phyloP scores from a whole-genome alignment of 768 basidiomycete genomes.

The Leucocoprinus leucothites region DNA sequence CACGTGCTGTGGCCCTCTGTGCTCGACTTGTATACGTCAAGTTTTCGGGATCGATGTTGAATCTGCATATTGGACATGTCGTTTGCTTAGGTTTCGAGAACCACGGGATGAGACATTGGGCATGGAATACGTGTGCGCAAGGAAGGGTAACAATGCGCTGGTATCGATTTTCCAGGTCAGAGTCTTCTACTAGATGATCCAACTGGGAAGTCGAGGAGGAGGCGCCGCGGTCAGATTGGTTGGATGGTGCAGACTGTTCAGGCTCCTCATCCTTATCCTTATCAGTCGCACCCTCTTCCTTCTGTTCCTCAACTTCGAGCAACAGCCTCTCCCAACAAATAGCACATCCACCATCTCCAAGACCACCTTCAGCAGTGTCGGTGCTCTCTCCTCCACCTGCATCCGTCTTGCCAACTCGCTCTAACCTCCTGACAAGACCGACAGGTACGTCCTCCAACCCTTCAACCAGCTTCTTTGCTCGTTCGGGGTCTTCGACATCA shows the following conservation, averaged over 20 bases:
- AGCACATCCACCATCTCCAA: conserved; percentile 53
- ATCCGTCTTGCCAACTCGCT: conserved; percentile 43
- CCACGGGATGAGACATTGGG: conserved; percentile 77
- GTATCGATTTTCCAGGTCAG: conserved; percentile 17
- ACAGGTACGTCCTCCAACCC: conserved; percentile 65
- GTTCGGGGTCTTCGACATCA: conserved; percentile 59
- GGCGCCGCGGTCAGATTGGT: neutral
- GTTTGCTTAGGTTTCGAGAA: conserved; percentile 76
- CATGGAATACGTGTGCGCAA: conserved; percentile 81
- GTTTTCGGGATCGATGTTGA: conserved; percentile 79
- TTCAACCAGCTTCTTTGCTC: conserved; percentile 59
- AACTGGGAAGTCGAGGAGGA: neutral
- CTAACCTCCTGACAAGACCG: conserved; percentile 64
- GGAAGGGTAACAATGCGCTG: conserved; percentile 65
- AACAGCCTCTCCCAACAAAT: conserved; percentile 75
- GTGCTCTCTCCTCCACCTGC: conserved; percentile 29
- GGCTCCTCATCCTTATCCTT: neutral
- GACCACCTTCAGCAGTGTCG: conserved; percentile 23
- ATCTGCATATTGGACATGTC: conserved; percentile 81
- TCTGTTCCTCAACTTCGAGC: conserved; percentile 31
- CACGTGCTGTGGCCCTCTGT: conserved; percentile 17
- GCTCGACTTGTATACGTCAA: conserved; percentile 45
- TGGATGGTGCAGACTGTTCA: neutral
- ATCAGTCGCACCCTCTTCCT: conserved; percentile 3
- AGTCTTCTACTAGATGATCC: too few species aligned